Percentiles rank a stretch among this genome's conserved stretches.
Conservation (phyloP, 129 eudicot species). For the Rutidosis leptorrhynchoides region DNA sequence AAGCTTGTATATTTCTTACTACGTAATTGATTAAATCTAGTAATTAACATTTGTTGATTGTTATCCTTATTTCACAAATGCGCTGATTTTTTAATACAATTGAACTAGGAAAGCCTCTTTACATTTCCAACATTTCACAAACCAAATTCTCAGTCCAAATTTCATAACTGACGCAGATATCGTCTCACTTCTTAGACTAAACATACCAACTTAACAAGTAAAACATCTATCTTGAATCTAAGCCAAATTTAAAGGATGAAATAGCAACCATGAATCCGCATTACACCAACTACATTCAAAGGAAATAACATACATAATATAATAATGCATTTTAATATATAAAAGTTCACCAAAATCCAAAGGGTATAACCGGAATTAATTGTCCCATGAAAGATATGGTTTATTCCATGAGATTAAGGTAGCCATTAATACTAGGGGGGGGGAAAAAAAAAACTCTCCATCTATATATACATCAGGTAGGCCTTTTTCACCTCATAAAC, state of each 20-base stretch:
- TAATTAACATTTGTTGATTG: too few species aligned
- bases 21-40: too few species aligned
- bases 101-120: background rate
- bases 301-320: background rate
- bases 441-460: constrained; percentile 43
- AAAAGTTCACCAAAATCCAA: constrained; percentile 32
- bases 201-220: background rate
- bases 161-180: background rate
- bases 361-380: constrained; percentile 37
- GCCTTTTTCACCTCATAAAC: constrained; percentile 40
- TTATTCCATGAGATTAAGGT: constrained; percentile 34
- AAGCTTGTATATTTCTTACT: too few species aligned
- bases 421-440: constrained; percentile 50
- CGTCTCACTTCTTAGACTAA: background rate
- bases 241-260: background rate
- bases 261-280: background rate
- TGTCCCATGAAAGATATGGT: constrained; percentile 29
- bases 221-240: background rate
- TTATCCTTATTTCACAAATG: too few species aligned
- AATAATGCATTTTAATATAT: constrained; percentile 40
- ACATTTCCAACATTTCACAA: background rate
- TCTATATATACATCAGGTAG: constrained; percentile 68
- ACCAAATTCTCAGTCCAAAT: background rate
- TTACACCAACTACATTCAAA: background rate
- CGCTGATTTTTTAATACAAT: too few species aligned